Evolutionary conservation across 495 filamentous ascomycete genomes (phyloP).

Genomic region (Clohesyomyces aquaticus): DNA sequence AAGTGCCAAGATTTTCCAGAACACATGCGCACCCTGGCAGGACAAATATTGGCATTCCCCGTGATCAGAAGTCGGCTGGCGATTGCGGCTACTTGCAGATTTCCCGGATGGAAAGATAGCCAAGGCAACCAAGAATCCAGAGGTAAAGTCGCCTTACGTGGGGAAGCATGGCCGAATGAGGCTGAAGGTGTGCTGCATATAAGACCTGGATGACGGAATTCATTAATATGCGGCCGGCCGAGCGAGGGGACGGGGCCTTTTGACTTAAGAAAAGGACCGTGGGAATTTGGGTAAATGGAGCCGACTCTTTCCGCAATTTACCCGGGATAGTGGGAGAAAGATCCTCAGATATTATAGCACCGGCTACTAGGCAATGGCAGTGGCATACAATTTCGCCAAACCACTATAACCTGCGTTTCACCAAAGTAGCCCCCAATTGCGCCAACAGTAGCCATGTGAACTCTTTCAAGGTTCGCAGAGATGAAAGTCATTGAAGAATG

Average conservation of each 20-base stretch:
- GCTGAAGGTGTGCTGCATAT: constrained; percentile 1
- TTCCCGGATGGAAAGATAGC: background rate
- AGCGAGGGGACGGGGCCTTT: background rate
- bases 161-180: constrained; percentile 10
- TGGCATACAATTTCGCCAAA: background rate
- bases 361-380: background rate
- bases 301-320: background rate
- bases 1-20: constrained; percentile 1
- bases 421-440: constrained; percentile 4
- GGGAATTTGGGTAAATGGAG: constrained; percentile 2
- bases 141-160: background rate
- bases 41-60: background rate
- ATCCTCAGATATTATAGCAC: constrained; percentile 9
- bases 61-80: background rate
- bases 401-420: constrained; percentile 18
- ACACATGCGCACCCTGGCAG: background rate
- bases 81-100: background rate
- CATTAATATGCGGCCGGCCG: constrained; percentile 5
- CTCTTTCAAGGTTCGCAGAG: background rate
- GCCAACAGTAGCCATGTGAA: constrained; percentile 1
- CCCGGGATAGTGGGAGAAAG: constrained; percentile 11
- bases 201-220: constrained; percentile 11
- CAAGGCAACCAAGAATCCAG: constrained; percentile 19
- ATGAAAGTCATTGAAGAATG: background rate
- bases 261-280: background rate